phyloP scores from a whole-genome alignment of 1,139 yeast species.

The Candida sojae region DNA sequence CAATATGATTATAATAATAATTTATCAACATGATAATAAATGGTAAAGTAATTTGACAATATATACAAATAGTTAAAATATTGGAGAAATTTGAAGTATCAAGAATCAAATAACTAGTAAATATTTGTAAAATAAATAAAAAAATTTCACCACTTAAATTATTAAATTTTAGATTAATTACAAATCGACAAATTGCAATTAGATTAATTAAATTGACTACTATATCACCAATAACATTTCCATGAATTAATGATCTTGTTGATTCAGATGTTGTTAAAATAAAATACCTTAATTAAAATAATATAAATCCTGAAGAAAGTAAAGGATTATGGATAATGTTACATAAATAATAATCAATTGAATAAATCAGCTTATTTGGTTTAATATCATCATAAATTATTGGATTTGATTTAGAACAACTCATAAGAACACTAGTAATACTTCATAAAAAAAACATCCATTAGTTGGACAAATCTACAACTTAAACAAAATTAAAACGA shows the following conservation, averaged over 20 bases:
- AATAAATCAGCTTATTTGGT: constrained; percentile 7
- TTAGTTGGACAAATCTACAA: too few relatives aligned
- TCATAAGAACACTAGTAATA: too few relatives aligned
- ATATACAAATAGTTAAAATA: constrained; percentile 18
- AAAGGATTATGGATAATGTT: constrained; percentile 45
- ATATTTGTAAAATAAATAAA: constrained; percentile 9
- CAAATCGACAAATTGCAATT: constrained; percentile 23
- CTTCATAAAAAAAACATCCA: too few relatives aligned
- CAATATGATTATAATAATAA: constrained; percentile 3
- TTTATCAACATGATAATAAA: constrained; percentile 6
- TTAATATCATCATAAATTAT: neutral
- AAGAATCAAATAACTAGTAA: neutral
- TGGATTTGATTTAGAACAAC: too few relatives aligned
- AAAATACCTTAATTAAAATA: constrained; percentile 46
- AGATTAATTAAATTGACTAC: constrained; percentile 23
- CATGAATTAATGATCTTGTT: neutral
- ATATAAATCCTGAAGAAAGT: constrained; percentile 68
- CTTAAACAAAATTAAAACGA: too few relatives aligned
- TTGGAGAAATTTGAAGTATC: constrained; percentile 7
- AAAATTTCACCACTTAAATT: constrained; percentile 6
- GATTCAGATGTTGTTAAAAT: constrained; percentile 4
- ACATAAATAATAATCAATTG: constrained; percentile 14
- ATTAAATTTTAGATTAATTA: constrained; percentile 4
- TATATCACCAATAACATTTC: constrained; percentile 15
- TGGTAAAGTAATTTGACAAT: constrained; percentile 15